Conservation (phyloP, 2,329 filamentous ascomycete species). For the Paecilomyces variotii region DNA sequence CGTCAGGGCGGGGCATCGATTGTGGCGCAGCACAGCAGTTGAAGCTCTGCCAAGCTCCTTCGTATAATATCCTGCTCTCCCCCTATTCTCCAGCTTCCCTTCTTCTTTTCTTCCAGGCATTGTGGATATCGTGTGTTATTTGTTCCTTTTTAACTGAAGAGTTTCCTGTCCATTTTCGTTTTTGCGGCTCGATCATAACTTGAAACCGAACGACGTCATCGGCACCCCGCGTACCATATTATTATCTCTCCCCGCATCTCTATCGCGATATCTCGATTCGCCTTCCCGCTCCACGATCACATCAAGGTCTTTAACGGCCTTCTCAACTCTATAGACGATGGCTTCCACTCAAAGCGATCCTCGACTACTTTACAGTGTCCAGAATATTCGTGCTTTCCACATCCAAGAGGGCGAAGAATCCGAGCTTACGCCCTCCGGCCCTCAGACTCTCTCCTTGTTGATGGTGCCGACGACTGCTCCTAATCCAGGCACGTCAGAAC, state of each 20-base stretch:
- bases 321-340: slow-evolving; percentile 1
- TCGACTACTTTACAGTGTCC: slow-evolving; percentile 45
- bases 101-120: not conserved
- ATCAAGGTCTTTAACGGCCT: not conserved
- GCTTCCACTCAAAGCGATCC: slow-evolving; percentile 21
- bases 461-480: slow-evolving; percentile 90
- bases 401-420: slow-evolving; percentile 80
- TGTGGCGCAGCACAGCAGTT: not conserved
- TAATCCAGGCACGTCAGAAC: slow-evolving; percentile 50
- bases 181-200: not conserved
- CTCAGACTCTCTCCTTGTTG: slow-evolving; percentile 83
- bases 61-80: not conserved
- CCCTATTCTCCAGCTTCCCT: not conserved
- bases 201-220: not conserved
- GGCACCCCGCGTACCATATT: not conserved
- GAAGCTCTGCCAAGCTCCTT: not conserved
- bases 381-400: slow-evolving; percentile 85
- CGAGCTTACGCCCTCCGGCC: slow-evolving; percentile 72
- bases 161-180: not conserved
- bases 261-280: not conserved
- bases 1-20: not conserved
- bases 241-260: not conserved
- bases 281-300: not conserved
- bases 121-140: not conserved
- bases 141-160: not conserved